Evolutionary conservation across 2,329 filamentous ascomycete genomes (phyloP).

Genomic region (Colletotrichum gigasporum): DNA sequence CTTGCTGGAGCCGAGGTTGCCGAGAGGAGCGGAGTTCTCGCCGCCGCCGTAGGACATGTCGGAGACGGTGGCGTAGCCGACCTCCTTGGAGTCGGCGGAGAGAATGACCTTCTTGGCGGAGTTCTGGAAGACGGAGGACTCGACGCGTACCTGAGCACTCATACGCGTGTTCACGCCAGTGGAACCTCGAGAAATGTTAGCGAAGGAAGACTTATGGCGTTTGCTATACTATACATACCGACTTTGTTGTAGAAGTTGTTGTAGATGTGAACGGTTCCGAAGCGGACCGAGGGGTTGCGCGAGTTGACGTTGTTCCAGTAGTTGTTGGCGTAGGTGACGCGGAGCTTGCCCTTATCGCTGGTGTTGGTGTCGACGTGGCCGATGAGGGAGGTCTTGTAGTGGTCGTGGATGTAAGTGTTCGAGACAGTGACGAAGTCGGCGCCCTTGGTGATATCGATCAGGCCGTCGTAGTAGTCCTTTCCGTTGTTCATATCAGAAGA

Average conservation of each 20-base stretch:
- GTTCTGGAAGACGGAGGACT: conserved; percentile 61
- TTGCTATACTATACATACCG: too few species aligned
- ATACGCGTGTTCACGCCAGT: conserved; percentile 65
- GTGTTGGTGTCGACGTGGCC: conserved; percentile 68
- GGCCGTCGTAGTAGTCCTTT: conserved; percentile 77
- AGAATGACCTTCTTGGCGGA: conserved; percentile 47
- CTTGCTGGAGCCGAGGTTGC: conserved; percentile 60
- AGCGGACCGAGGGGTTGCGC: conserved; percentile 69
- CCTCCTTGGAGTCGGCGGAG: conserved; percentile 50
- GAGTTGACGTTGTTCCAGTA: conserved; percentile 72
- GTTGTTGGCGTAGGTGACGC: conserved; percentile 74
- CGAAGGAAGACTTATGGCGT: too few species aligned
- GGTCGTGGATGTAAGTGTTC: conserved; percentile 50
- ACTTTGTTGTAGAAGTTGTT: conserved; percentile 53
- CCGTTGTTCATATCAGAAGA: conserved; percentile 65
- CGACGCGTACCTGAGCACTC: conserved; percentile 64
- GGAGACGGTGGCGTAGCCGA: conserved; percentile 51
- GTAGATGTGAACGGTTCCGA: conserved; percentile 70
- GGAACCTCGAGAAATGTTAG: too few species aligned
- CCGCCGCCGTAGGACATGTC: conserved; percentile 55
- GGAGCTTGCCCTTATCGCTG: conserved; percentile 67
- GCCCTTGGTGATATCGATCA: conserved; percentile 71
- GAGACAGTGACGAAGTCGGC: conserved; percentile 67
- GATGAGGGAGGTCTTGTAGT: conserved; percentile 69
- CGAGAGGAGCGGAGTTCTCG: conserved; percentile 57